Evolutionary conservation across 805 yeast species (phyloP).

Genomic region (Lipomyces chichibuensis): DNA sequence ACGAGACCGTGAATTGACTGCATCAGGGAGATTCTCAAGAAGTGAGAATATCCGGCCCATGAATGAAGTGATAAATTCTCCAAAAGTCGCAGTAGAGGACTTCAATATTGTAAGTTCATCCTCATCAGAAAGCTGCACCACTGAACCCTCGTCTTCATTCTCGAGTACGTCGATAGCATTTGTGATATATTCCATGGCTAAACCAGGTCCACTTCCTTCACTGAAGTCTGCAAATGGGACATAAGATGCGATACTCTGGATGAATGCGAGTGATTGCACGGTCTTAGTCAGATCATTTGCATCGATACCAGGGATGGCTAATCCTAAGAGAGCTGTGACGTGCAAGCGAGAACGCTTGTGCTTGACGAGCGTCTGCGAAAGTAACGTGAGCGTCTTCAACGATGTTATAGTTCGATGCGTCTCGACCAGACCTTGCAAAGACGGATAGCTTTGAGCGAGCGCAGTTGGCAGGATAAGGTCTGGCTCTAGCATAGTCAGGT

Average conservation of each 20-base stretch:
- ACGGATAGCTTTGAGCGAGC: conserved; percentile 63
- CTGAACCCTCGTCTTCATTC: conserved; percentile 27
- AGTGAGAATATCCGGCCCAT: conserved; percentile 62
- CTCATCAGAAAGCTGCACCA: conserved; percentile 43
- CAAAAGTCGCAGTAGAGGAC: conserved; percentile 75
- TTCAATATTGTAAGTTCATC: conserved; percentile 60
- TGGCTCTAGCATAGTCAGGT: conserved; percentile 68
- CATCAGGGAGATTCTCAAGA: conserved; percentile 69
- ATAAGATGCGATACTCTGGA: conserved; percentile 70
- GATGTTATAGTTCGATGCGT: conserved; percentile 81
- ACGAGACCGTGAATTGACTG: conserved; percentile 49
- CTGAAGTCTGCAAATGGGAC: conserved; percentile 71
- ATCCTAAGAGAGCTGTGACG: conserved; percentile 68
- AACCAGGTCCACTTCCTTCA: conserved; percentile 43
- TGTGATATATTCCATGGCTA: conserved; percentile 61
- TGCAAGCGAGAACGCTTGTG: conserved; percentile 74
- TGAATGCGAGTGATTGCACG: conserved; percentile 63
- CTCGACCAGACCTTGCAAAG: conserved; percentile 49
- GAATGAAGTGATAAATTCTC: conserved; percentile 59
- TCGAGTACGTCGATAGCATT: conserved; percentile 64
- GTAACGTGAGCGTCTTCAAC: conserved; percentile 63
- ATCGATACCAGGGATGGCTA: conserved; percentile 80
- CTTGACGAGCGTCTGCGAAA: conserved; percentile 67
- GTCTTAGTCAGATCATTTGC: conserved; percentile 82
- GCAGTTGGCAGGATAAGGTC: conserved; percentile 45